These are phyloP conservation scores for Amaranthus hypochondriacus DNA, from an alignment of 148 eudicot genomes.

Conservation along the genomic window DNA sequence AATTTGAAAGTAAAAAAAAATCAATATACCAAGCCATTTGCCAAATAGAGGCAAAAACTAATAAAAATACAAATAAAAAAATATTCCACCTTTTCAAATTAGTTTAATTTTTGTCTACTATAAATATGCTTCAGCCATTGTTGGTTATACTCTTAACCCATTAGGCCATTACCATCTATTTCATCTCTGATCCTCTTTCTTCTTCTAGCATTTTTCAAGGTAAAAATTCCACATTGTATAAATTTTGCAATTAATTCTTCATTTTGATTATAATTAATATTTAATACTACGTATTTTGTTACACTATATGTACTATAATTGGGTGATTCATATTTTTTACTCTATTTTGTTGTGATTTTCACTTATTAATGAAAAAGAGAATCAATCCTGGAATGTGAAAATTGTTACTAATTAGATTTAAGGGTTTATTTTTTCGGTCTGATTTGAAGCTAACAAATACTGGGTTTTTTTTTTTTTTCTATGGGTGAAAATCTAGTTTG, in stretches of 20 bases:
- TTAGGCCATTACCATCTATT: neutral
- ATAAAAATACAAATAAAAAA: neutral
- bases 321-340: neutral
- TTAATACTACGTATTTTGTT: too few species aligned
- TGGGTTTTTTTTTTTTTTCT: neutral
- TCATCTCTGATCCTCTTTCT: neutral
- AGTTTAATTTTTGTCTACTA: conserved; percentile 5
- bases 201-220: conserved; percentile 1
- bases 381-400: neutral
- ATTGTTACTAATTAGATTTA: conserved; percentile 8
- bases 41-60: neutral
- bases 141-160: neutral
- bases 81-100: neutral
- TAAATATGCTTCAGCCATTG: conserved; percentile 13
- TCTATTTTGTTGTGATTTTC: neutral
- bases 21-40: too few species aligned
- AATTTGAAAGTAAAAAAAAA: too few species aligned
- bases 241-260: neutral
- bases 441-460: neutral
- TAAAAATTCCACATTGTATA: neutral
- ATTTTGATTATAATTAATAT: neutral
- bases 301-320: too few species aligned
- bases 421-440: neutral
- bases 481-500: conserved; percentile 27
- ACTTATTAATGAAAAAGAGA: neutral